Base-by-base conservation (phyloP, 1,139 yeast genomes). In the Suhomyces ambrosiae region DNA sequence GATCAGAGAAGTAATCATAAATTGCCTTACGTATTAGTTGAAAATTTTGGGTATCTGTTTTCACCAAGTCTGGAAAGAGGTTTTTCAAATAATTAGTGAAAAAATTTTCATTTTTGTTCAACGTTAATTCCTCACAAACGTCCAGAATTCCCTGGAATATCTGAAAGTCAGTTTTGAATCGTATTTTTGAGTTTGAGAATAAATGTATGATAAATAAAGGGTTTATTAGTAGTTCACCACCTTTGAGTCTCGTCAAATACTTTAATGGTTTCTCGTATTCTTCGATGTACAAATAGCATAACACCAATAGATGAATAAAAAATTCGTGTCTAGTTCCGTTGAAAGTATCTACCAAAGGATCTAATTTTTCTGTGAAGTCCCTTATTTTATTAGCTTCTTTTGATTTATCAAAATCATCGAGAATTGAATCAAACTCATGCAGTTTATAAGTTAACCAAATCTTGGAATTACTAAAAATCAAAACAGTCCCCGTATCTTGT, bases 151-250 rank as follows among this genome's bases (percentile, higher is more conserved):
- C 48, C 12, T 35, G 37, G 23, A 31, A 28, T 2, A 38, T n/a
- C 6, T 5, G 30, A 37, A 44, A 25, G 26, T 30, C 41, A 9
- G n/a, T n/a, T n/a, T n/a, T n/a, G n/a, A n/a, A n/a, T n/a, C n/a
- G n/a, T n/a, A n/a, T n/a, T 5, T 16, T 5, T 21, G n/a, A 18
- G 12, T 16, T 8, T 18, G 37, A 29, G 4, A 47, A 22, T 3
- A 51, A 11, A 15, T 39, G 37, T 9, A 53, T 29, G 3, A 54
- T 40, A 17, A 56, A 42, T 5, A 37, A 28, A 1, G 61, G 58
- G 26, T 48, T 44, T 4, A 55, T 31, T 7, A 49, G 19, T 7
- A 53, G 40, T 3, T 37, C 37, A 4, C 52, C 53, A 11, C 40
- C 34, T 29, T 40, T 45, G 16, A 46, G 39, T 18, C 50, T 39